Evolutionary conservation across 2,329 filamentous ascomycete genomes (phyloP).

Genomic region (Bipolaris zeicola): DNA sequence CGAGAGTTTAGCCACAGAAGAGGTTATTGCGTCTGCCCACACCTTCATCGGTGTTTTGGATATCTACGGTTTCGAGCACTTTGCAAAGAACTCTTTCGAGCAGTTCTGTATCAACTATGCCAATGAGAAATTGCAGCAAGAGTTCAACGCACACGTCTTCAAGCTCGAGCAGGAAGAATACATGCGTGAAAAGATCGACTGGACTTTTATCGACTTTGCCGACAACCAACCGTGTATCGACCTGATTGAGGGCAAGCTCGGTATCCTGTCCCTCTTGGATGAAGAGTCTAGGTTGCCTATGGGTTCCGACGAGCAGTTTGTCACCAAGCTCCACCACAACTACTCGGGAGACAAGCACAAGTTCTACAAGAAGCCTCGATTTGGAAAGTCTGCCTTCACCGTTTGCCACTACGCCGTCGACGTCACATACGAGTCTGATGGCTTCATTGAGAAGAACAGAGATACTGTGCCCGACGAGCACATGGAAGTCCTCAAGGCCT

Average conservation of each 20-base stretch:
- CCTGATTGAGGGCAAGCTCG: slow-evolving; percentile 94
- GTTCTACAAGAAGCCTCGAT: slow-evolving; percentile 98
- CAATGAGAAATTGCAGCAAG: slow-evolving; percentile 98
- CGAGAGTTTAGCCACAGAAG: slow-evolving; percentile 82
- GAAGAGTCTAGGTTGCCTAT: slow-evolving; percentile 96
- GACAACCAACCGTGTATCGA: slow-evolving; percentile 99
- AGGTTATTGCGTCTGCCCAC: slow-evolving; percentile 78
- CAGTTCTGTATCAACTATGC: slow-evolving; percentile 99
- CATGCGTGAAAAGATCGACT: slow-evolving; percentile 93
- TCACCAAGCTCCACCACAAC: slow-evolving; percentile 94
- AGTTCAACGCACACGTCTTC: slow-evolving; percentile 99
- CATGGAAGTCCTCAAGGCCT: slow-evolving; percentile 86
- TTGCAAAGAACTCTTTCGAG: slow-evolving; percentile 99
- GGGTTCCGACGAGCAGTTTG: slow-evolving; percentile 96
- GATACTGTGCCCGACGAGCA: slow-evolving; percentile 99
- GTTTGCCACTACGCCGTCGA: slow-evolving; percentile 98
- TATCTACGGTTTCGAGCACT: slow-evolving; percentile 99
- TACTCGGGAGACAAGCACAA: slow-evolving; percentile 88
- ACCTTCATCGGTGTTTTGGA: slow-evolving; percentile 98
- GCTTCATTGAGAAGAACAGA: slow-evolving; percentile 99
- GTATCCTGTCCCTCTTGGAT: slow-evolving; percentile 87
- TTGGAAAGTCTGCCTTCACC: slow-evolving; percentile 96
- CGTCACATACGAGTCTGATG: slow-evolving; percentile 97
- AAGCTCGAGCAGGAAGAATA: slow-evolving; percentile 99
- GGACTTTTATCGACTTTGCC: slow-evolving; percentile 99